phyloP scores from a whole-genome alignment of 441 rosid genomes.

The Gossypium trilobum region DNA sequence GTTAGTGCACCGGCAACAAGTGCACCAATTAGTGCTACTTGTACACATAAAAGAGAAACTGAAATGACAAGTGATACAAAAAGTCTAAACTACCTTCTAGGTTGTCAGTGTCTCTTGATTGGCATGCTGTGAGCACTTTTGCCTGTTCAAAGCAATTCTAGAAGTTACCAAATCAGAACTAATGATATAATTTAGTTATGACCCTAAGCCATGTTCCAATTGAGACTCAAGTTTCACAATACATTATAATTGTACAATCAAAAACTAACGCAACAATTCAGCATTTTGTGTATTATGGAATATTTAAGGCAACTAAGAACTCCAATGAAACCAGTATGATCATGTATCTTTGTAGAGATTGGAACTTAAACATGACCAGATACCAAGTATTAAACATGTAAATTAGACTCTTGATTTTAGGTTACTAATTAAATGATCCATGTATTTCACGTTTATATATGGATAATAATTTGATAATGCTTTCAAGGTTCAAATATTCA shows the following conservation, averaged over 20 bases:
- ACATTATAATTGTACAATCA: not conserved
- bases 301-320: not conserved
- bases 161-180: conserved; percentile 4
- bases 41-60: not conserved
- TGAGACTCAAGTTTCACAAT: not conserved
- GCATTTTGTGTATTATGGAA: not conserved
- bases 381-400: not conserved
- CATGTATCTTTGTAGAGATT: not conserved
- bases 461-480: not conserved
- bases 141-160: conserved; percentile 33
- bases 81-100: conserved; percentile 46
- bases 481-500: not conserved
- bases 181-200: not conserved
- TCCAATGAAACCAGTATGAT: not conserved
- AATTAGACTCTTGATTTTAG: not conserved
- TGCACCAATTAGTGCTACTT: not conserved
- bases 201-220: not conserved
- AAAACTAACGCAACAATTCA: not conserved
- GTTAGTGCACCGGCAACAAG: not conserved
- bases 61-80: not conserved
- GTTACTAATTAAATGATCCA: not conserved
- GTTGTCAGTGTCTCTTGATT: conserved; percentile 43
- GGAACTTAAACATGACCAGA: not conserved
- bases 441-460: not conserved
- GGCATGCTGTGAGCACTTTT: conserved; percentile 75